Conservation (phyloP, 345 rosid genomes). For the Lepidium didymum region DNA sequence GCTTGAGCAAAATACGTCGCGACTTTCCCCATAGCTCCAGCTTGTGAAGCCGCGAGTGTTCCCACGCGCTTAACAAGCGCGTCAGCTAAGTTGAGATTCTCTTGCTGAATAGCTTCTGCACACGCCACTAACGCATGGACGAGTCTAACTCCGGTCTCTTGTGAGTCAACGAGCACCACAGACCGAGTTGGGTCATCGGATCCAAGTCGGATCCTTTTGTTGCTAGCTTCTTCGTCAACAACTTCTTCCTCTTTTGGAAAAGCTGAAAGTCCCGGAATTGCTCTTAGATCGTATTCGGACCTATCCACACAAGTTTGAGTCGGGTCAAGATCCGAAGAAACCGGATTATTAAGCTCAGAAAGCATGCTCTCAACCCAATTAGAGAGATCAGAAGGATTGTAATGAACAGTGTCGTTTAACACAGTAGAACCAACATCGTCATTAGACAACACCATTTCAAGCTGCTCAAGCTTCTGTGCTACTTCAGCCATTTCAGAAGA, state of each 20-base stretch:
- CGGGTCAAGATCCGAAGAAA: conserved; percentile 16
- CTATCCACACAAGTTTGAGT: conserved; percentile 28
- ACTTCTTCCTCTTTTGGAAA: conserved; percentile 25
- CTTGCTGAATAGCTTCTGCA: conserved; percentile 67
- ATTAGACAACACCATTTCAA: conserved; percentile 71
- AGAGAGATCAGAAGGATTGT: conserved; percentile 75
- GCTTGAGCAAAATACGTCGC: conserved; percentile 73
- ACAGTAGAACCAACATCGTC: conserved; percentile 62
- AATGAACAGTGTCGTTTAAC: conserved; percentile 60
- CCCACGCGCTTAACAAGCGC: conserved; percentile 57
- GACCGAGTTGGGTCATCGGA: conserved; percentile 42
- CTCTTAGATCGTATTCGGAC: conserved; percentile 66
- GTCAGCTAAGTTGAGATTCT: conserved; percentile 49
- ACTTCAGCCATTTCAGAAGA: conserved; percentile 86
- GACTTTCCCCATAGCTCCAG: conserved; percentile 64
- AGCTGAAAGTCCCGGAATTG: conserved; percentile 66
- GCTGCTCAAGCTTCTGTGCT: conserved; percentile 80
- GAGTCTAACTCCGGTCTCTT: conserved; percentile 69
- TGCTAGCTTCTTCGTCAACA: conserved; percentile 8
- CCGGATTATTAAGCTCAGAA: conserved; percentile 50
- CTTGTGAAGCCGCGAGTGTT: conserved; percentile 39
- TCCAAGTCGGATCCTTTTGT: conserved; percentile 40
- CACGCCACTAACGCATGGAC: conserved; percentile 73
- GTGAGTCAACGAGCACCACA: conserved; percentile 67
- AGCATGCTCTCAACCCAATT: conserved; percentile 73